These are phyloP conservation scores for Pholiota microspora DNA, from an alignment of 768 basidiomycete genomes.

Conservation along the genomic window DNA sequence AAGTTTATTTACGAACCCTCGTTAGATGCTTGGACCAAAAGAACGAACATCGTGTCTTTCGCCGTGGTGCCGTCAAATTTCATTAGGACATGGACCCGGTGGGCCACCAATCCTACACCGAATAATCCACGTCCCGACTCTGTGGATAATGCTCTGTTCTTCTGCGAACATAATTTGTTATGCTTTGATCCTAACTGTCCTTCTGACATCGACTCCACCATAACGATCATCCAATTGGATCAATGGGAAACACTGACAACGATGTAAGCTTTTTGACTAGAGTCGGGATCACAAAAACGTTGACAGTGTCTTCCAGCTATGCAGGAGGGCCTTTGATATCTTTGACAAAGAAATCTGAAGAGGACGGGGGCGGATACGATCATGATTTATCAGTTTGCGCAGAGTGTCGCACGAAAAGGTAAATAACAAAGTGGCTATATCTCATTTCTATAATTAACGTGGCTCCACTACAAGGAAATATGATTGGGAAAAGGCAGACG, in stretches of 20 bases:
- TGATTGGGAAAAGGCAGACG: conserved; percentile 59
- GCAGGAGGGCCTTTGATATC: conserved; percentile 50
- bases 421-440: conserved; percentile 8
- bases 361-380: conserved; percentile 33
- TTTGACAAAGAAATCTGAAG: conserved; percentile 24
- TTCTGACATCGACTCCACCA: conserved; percentile 55
- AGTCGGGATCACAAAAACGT: conserved; percentile 6
- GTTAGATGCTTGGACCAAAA: conserved; percentile 22
- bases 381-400: conserved; percentile 56
- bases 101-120: conserved; percentile 57
- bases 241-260: conserved; percentile 66
- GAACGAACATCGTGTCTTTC: conserved; percentile 47
- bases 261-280: conserved; percentile 51
- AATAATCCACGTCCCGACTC: conserved; percentile 52
- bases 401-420: conserved; percentile 63
- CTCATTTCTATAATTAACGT: conserved; percentile 2
- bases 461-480: conserved; percentile 37
- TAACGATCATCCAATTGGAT: conserved; percentile 53
- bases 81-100: conserved; percentile 64
- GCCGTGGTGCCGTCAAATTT: conserved; percentile 64
- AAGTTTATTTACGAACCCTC: conserved; percentile 54
- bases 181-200: conserved; percentile 63
- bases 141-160: conserved; percentile 59
- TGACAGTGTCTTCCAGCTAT: conserved; percentile 42
- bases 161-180: conserved; percentile 68